These are phyloP conservation scores for Fraxinus angustifolia DNA, from an alignment of 305 asterid species.

Conservation along the genomic window DNA sequence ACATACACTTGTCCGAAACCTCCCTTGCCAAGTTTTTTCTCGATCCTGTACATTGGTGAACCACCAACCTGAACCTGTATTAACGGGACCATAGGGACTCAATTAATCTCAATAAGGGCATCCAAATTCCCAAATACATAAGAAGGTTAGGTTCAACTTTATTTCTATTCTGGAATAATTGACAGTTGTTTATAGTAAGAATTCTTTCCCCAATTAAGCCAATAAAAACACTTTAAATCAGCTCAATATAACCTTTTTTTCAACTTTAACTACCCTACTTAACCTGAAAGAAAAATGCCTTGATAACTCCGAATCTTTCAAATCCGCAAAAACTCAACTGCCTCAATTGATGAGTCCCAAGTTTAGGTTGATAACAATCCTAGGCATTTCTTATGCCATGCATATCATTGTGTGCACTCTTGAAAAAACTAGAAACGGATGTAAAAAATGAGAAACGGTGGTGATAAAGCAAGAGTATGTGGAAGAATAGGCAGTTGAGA, in stretches of 20 bases:
- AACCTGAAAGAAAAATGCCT: neutral
- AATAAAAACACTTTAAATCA: neutral
- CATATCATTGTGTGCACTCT: neutral
- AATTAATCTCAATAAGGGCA: conserved; percentile 8
- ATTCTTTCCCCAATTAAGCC: neutral
- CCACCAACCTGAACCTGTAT: conserved; percentile 84
- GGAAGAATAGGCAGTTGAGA: neutral
- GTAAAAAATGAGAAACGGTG: neutral
- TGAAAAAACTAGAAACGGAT: neutral
- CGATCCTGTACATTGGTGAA: conserved; percentile 66
- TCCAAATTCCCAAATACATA: conserved; percentile 5
- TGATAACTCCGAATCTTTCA: neutral
- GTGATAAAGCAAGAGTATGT: neutral
- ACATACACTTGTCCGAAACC: conserved; percentile 92
- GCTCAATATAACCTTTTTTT: neutral
- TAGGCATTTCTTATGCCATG: neutral
- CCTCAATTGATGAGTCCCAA: neutral
- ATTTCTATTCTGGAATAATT: neutral
- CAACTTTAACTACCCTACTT: neutral
- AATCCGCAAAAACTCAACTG: neutral
- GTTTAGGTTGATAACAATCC: neutral
- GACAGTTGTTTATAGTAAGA: neutral
- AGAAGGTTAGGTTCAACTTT: neutral
- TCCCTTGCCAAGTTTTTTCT: conserved; percentile 85
- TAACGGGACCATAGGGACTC: neutral